phyloP scores from a whole-genome alignment of 2,329 filamentous ascomycete genomes.

The Trichoderma sp. region DNA sequence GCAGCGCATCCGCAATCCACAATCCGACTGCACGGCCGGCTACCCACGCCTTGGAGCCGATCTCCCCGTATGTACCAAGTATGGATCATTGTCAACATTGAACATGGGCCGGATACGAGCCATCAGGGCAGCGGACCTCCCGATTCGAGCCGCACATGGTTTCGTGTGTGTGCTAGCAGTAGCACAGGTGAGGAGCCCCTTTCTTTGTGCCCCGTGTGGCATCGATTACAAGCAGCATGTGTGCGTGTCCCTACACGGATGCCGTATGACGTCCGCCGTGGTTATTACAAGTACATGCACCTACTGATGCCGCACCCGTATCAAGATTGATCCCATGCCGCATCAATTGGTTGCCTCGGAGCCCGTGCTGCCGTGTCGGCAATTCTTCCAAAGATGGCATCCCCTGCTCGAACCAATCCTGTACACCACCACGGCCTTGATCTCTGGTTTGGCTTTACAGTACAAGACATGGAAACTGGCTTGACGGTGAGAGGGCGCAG shows the following conservation, averaged over 20 bases:
- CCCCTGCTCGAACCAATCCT: background rate
- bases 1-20: slow-evolving; percentile 14
- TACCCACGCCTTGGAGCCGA: slow-evolving; percentile 16
- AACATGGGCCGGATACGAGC: slow-evolving; percentile 16
- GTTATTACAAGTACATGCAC: no score
- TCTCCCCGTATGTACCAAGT: slow-evolving; percentile 10
- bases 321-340: background rate
- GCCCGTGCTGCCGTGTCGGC: background rate
- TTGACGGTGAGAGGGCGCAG: slow-evolving; percentile 7
- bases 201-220: background rate
- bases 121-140: slow-evolving; percentile 10
- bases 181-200: background rate
- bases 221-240: background rate
- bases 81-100: background rate
- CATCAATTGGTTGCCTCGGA: background rate
- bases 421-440: background rate
- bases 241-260: background rate
- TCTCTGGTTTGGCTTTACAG: background rate
- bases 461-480: background rate
- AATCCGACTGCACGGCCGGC: slow-evolving; percentile 6
- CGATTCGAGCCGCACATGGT: slow-evolving; percentile 11
- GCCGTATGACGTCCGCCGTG: background rate
- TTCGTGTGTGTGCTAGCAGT: background rate
- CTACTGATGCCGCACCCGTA: background rate
- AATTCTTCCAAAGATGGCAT: background rate